phyloP scores from a whole-genome alignment of 108 stramenopile species.

The Fragilariopsis cylindrus region DNA sequence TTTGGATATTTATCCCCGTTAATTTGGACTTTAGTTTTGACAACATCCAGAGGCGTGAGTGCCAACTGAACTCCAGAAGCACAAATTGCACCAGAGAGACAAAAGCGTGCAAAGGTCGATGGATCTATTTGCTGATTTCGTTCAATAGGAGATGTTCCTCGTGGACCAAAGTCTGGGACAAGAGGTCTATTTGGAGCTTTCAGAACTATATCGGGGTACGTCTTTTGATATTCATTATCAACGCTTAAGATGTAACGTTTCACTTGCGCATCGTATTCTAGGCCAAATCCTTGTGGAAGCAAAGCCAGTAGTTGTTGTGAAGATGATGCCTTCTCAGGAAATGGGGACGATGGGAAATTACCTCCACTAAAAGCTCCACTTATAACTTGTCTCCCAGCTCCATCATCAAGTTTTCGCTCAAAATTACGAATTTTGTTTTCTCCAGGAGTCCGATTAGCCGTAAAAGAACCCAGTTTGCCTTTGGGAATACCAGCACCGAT shows the following conservation, averaged over 20 bases:
- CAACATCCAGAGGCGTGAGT: slow-evolving; percentile 47
- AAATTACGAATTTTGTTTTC: slow-evolving; percentile 26
- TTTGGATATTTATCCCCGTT: slow-evolving; percentile 40
- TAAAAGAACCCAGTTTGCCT: slow-evolving; percentile 23
- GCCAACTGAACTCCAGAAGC: slow-evolving; percentile 54
- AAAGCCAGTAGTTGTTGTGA: slow-evolving; percentile 50
- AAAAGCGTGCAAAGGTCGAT: slow-evolving; percentile 47
- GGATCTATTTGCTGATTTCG: slow-evolving; percentile 46
- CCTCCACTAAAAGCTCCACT: slow-evolving; percentile 28
- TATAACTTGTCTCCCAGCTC: slow-evolving; percentile 1
- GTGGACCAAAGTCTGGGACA: slow-evolving; percentile 62
- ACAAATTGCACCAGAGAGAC: slow-evolving; percentile 57
- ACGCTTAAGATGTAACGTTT: slow-evolving; percentile 45
- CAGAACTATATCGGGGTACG: slow-evolving; percentile 19
- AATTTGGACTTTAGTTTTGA: slow-evolving; percentile 65
- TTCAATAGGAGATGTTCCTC: slow-evolving; percentile 66
- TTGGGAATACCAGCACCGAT: slow-evolving; percentile 19
- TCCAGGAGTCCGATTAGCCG: not conserved
- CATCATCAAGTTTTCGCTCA: slow-evolving; percentile 12
- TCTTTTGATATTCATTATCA: slow-evolving; percentile 26
- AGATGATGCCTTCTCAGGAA: slow-evolving; percentile 34
- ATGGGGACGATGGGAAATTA: slow-evolving; percentile 17
- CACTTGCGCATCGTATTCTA: slow-evolving; percentile 44
- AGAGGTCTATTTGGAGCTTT: slow-evolving; percentile 27
- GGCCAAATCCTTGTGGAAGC: slow-evolving; percentile 58